Percentiles rank a stretch among this genome's conserved stretches.
phyloP scores from a whole-genome alignment of 805 yeast species.

The Saccharomycopsis sp. region DNA sequence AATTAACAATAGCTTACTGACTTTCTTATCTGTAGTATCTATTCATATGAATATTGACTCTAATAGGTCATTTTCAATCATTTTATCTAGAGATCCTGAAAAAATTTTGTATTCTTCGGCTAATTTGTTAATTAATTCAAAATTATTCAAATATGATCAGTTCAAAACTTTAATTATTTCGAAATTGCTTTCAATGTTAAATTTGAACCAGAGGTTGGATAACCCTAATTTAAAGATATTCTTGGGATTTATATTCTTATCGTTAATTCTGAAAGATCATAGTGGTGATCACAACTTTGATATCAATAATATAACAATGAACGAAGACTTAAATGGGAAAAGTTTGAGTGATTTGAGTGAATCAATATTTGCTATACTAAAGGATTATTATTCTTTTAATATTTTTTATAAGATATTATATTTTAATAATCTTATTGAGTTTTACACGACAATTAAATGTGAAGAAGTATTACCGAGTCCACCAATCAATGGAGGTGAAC shows the following conservation, averaged over 20 bases:
- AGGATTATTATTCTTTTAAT: constrained; percentile 16
- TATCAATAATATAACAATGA: constrained; percentile 12
- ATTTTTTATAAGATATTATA: constrained; percentile 21
- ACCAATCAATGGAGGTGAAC: not conserved
- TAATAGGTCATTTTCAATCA: constrained; percentile 15
- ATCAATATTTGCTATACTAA: constrained; percentile 13
- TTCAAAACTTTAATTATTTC: constrained; percentile 15
- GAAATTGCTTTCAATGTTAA: constrained; percentile 18
- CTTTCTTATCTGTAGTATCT: constrained; percentile 17
- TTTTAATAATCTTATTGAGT: constrained; percentile 16
- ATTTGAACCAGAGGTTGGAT: constrained; percentile 17
- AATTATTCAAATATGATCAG: constrained; percentile 6
- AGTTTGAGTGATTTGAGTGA: constrained; percentile 10
- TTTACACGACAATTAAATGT: constrained; percentile 4
- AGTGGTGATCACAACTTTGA: constrained; percentile 3
- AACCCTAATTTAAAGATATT: constrained; percentile 20
- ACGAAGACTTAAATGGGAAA: constrained; percentile 20
- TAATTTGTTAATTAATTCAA: constrained; percentile 9
- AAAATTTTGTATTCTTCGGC: constrained; percentile 16
- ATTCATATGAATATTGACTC: constrained; percentile 12
- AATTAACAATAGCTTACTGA: constrained; percentile 14
- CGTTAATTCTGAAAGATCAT: constrained; percentile 6
- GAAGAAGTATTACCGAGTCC: no score
- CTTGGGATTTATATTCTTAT: constrained; percentile 19
- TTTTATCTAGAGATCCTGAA: constrained; percentile 15